Conservation (phyloP, 2,329 filamentous ascomycete species). For the Paecilomyces variotii region DNA sequence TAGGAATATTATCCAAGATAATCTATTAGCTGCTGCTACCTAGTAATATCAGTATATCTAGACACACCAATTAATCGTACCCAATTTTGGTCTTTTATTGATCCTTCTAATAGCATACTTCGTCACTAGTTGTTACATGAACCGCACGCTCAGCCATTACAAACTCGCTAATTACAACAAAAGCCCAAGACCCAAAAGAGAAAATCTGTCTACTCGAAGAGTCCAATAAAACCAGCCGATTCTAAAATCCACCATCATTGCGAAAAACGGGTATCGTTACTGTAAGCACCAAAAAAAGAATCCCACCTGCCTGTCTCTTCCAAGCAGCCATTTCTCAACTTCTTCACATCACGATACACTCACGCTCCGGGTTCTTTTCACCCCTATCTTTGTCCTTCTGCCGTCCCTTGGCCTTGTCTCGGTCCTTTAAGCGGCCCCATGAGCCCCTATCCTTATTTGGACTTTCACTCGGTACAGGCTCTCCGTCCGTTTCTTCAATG, state of each 20-base stretch:
- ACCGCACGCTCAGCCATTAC: background rate
- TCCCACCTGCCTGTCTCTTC: background rate
- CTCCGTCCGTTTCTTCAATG: background rate
- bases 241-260: background rate
- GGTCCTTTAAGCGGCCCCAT: constrained; percentile 3
- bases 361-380: constrained; percentile 31
- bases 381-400: constrained; percentile 21
- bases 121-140: background rate
- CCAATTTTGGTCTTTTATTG: background rate
- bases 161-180: background rate
- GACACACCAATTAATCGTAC: background rate
- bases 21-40: background rate
- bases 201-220: too few species aligned
- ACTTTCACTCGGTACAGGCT: background rate
- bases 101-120: background rate
- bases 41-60: too few species aligned
- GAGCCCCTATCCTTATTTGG: constrained; percentile 3
- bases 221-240: too few species aligned
- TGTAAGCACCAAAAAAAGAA: background rate
- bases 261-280: background rate
- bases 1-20: background rate
- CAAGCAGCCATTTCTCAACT: background rate
- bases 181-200: too few species aligned
- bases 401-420: constrained; percentile 12
- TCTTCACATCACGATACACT: constrained; percentile 36